These are phyloP conservation scores for Phytophthora lateralis DNA, from an alignment of 352 stramenopile genomes.

Conservation along the genomic window DNA sequence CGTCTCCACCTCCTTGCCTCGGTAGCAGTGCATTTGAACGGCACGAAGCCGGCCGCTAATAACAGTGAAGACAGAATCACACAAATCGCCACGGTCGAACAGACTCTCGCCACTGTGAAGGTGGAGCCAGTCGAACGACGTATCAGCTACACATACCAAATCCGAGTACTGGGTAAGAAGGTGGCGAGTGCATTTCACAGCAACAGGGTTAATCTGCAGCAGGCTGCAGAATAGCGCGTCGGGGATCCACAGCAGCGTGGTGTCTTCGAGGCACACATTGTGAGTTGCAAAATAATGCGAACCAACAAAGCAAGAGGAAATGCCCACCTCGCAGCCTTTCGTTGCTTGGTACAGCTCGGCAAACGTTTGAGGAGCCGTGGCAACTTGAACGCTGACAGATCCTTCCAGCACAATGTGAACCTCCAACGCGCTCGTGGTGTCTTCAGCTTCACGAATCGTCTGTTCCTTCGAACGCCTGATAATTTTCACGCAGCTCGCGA, in stretches of 20 bases:
- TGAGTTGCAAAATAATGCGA: slow-evolving; percentile 43
- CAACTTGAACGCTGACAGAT: slow-evolving; percentile 58
- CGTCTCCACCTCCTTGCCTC: slow-evolving; percentile 71
- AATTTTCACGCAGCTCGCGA: slow-evolving; percentile 41
- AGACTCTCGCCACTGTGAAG: slow-evolving; percentile 82
- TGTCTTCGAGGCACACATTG: slow-evolving; percentile 55
- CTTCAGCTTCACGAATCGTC: slow-evolving; percentile 29
- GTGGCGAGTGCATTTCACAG: slow-evolving; percentile 57
- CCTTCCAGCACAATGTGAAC: slow-evolving; percentile 73
- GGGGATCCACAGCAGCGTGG: slow-evolving; percentile 59
- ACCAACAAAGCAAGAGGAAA: slow-evolving; percentile 72
- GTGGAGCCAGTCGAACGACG: slow-evolving; percentile 85
- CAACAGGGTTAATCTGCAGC: slow-evolving; percentile 57
- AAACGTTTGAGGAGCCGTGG: slow-evolving; percentile 41
- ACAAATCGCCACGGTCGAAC: slow-evolving; percentile 78
- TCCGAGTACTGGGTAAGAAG: slow-evolving; percentile 76
- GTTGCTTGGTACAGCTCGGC: slow-evolving; percentile 57
- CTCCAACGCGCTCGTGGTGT: slow-evolving; percentile 28
- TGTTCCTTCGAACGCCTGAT: slow-evolving; percentile 37
- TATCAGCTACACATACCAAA: slow-evolving; percentile 75
- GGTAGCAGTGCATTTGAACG: slow-evolving; percentile 68
- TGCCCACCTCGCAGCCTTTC: slow-evolving; percentile 68
- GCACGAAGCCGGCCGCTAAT: slow-evolving; percentile 80
- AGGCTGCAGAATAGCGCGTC: slow-evolving; percentile 62
- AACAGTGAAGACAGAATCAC: slow-evolving; percentile 82